Conservation (phyloP, 2,329 filamentous ascomycete genomes). For the Capronia epimyces region DNA sequence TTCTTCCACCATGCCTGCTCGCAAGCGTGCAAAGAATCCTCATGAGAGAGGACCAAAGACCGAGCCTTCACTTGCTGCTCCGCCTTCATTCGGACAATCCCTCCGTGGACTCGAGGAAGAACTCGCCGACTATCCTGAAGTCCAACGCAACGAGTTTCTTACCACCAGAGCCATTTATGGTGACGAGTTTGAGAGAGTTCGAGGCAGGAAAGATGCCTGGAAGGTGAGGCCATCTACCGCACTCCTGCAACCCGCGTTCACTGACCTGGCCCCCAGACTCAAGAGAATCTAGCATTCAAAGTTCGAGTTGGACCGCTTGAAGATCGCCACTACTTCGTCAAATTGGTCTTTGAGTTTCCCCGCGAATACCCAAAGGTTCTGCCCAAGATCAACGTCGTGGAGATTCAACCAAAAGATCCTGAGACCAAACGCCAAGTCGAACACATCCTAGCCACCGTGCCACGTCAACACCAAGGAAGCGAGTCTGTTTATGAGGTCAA, state of each 20-base stretch:
- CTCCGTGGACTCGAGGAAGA: conserved; percentile 22
- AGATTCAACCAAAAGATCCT: conserved; percentile 21
- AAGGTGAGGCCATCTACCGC: conserved; percentile 13
- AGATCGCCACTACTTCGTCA: conserved; percentile 24
- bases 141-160: conserved; percentile 25
- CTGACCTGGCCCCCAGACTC: conserved; percentile 13
- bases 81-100: conserved; percentile 20
- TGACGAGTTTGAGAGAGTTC: conserved; percentile 25
- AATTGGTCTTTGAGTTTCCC: conserved; percentile 28
- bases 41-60: conserved; percentile 4
- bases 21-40: conserved; percentile 14
- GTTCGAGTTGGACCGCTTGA: conserved; percentile 21
- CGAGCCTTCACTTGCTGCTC: conserved; percentile 2
- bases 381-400: conserved; percentile 25
- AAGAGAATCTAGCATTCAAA: conserved; percentile 26
- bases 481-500: conserved; percentile 25
- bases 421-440: conserved; percentile 19
- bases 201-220: conserved; percentile 26
- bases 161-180: conserved; percentile 26
- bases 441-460: conserved; percentile 19
- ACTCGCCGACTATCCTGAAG: conserved; percentile 22
- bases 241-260: background rate
- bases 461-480: conserved; percentile 15
- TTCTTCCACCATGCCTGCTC: conserved; percentile 18
- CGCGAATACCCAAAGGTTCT: conserved; percentile 26